phyloP scores from a whole-genome alignment of 805 yeast species.

The Barnettozyma pratensis region DNA sequence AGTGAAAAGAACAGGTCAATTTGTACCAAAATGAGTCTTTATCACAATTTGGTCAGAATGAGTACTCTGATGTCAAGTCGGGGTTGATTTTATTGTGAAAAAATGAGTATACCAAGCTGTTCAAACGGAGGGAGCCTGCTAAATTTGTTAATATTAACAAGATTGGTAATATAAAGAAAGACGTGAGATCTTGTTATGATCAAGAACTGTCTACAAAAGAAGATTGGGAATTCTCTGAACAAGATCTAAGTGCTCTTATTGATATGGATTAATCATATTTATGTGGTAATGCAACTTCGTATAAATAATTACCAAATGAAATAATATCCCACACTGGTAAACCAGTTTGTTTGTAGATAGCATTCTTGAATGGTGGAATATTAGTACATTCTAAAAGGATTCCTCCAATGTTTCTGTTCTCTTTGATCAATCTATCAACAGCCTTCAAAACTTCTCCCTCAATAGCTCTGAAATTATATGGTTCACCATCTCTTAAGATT shows the following conservation, averaged over 20 bases:
- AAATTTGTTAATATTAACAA: slow-evolving; percentile 24
- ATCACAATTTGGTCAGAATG: no score
- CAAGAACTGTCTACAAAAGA: slow-evolving; percentile 18
- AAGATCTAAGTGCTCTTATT: slow-evolving; percentile 3
- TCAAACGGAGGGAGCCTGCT: slow-evolving; percentile 29
- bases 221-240: slow-evolving; percentile 14
- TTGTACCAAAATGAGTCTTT: no score
- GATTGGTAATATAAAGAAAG: slow-evolving; percentile 14
- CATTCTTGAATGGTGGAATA: slow-evolving; percentile 30
- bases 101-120: slow-evolving; percentile 26
- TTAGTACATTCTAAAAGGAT: slow-evolving; percentile 32
- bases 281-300: slow-evolving; percentile 5
- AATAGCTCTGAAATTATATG: slow-evolving; percentile 22
- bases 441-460: slow-evolving; percentile 25
- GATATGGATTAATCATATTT: not conserved
- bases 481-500: slow-evolving; percentile 24
- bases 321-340: slow-evolving; percentile 30
- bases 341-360: slow-evolving; percentile 20
- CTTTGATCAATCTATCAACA: slow-evolving; percentile 18
- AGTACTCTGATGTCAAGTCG: no score
- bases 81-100: slow-evolving; percentile 29
- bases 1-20: no score
- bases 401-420: slow-evolving; percentile 24
- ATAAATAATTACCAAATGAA: slow-evolving; percentile 21
- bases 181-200: slow-evolving; percentile 29